Percentiles rank a stretch among this genome's conserved stretches.
phyloP scores from a whole-genome alignment of 2,329 filamentous ascomycete genomes.

The Boeremia exigua region DNA sequence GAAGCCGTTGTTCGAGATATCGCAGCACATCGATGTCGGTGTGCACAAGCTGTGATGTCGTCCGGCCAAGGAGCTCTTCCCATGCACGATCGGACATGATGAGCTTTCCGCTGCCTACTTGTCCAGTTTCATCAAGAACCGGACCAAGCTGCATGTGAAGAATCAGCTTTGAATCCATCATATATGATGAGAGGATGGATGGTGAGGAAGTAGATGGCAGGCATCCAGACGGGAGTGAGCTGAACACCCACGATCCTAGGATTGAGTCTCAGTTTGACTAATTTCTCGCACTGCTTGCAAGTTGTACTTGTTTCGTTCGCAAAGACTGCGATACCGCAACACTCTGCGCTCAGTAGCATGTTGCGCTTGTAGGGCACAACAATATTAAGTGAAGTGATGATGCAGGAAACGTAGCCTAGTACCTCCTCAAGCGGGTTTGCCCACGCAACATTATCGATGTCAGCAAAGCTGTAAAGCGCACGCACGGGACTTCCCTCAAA shows the following conservation, averaged over 20 bases:
- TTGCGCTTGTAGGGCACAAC: conserved; percentile 49
- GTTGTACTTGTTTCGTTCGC: conserved; percentile 53
- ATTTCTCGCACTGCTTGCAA: conserved; percentile 52
- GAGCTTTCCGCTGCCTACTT: conserved; percentile 58
- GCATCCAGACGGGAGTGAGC: neutral
- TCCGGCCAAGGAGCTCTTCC: conserved; percentile 57
- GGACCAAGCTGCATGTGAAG: conserved; percentile 45
- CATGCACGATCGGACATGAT: conserved; percentile 62
- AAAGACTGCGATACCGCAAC: conserved; percentile 62
- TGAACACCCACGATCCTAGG: conserved; percentile 47
- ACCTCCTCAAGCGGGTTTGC: conserved; percentile 41
- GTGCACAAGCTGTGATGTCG: conserved; percentile 52
- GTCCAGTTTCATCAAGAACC: conserved; percentile 63
- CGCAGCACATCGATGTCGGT: conserved; percentile 50
- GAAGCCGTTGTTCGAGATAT: conserved; percentile 58
- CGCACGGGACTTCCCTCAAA: conserved; percentile 36
- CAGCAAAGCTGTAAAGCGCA: conserved; percentile 52
- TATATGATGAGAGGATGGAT: neutral
- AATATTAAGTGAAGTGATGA: conserved; percentile 53
- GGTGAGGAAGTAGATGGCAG: neutral
- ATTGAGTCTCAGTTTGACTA: conserved; percentile 49
- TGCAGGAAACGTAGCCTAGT: conserved; percentile 53
- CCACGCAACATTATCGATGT: conserved; percentile 52
- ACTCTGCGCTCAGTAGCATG: conserved; percentile 55
- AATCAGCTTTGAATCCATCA: neutral